Base-by-base conservation (phyloP, 1,284 basidiomycete genomes). In the Paramarasmius palmivorus region DNA sequence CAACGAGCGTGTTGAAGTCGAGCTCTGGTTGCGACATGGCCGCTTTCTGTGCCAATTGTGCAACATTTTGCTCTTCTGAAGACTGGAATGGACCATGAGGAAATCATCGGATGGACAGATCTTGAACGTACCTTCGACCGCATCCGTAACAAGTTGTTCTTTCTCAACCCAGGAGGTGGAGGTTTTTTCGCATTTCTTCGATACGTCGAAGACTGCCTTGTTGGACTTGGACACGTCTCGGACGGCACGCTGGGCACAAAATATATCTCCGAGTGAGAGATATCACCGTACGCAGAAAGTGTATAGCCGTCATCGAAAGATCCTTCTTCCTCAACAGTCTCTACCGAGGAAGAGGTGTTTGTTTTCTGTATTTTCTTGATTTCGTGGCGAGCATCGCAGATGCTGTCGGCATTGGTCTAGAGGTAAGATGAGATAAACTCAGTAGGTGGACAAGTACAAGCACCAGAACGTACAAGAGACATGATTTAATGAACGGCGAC, bases 221-320 rank as follows among this genome's bases (percentile, higher is more conserved):
- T 19, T n/a, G 35, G 48, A 15, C 8, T 23, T 10, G 20, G 20
- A 20, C 20, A 37, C 14, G 46, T 26, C 36, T 41, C 49, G 10
- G 54, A 55, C 4, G 23, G 42, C 25, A 29, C 20, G 32, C 36
- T 55, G 12, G 54, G 54, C 5, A 55, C 26, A 34, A 55, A 51
- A 19, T 45, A 50, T 17, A 55, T 55, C 37, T 55, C 54, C n/a
- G 54, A 50, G 3, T 51, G 54, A 1, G 54, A 55, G 14, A 55
- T 55, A 26, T 51, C 54, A 12, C 54, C 54, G 25, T 47, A 51
- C 4, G 34, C 54, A 10, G 26, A 39, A 23, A 55, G 36, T 25
- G 38, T 41, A 35, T 26, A 20, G 23, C 25, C 49, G 15, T 22
- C 36, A 25, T 50, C 49, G 22, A 20, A 29, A 9, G 35, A 38